Evolutionary conservation across 1,139 yeast genomes (phyloP).

Genomic region (Suhomyces chickasaworum): DNA sequence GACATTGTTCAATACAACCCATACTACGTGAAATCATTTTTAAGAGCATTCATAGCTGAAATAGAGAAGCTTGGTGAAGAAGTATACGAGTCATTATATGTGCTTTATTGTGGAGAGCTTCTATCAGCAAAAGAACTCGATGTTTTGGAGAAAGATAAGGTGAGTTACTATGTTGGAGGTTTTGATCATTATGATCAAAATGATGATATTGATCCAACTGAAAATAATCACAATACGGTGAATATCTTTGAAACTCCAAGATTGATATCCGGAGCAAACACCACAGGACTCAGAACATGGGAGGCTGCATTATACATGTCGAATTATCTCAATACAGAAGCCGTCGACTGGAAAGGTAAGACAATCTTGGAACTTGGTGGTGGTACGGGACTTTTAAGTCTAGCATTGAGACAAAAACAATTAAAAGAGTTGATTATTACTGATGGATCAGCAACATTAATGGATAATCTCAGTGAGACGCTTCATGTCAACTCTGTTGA

Average conservation of each 20-base stretch:
- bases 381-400: conserved; percentile 86
- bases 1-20: conserved; percentile 36
- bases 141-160: conserved; percentile 50
- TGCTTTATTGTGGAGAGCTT: conserved; percentile 43
- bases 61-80: conserved; percentile 35
- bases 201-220: neutral
- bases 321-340: conserved; percentile 38
- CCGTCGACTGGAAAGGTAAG: conserved; percentile 17
- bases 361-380: conserved; percentile 75
- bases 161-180: conserved; percentile 47
- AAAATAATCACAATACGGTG: conserved; percentile 26
- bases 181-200: conserved; percentile 11
- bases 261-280: conserved; percentile 68
- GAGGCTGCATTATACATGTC: conserved; percentile 82
- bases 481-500: conserved; percentile 43
- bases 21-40: conserved; percentile 50
- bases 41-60: conserved; percentile 41
- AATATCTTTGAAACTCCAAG: conserved; percentile 62
- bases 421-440: conserved; percentile 53
- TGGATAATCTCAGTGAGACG: conserved; percentile 53
- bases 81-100: conserved; percentile 52
- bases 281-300: conserved; percentile 93
- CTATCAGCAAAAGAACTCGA: conserved; percentile 40
- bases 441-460: conserved; percentile 73
- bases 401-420: conserved; percentile 43